Evolutionary conservation across 345 rosid species (phyloP).

Genomic region (Crucihimalaya himalaica): DNA sequence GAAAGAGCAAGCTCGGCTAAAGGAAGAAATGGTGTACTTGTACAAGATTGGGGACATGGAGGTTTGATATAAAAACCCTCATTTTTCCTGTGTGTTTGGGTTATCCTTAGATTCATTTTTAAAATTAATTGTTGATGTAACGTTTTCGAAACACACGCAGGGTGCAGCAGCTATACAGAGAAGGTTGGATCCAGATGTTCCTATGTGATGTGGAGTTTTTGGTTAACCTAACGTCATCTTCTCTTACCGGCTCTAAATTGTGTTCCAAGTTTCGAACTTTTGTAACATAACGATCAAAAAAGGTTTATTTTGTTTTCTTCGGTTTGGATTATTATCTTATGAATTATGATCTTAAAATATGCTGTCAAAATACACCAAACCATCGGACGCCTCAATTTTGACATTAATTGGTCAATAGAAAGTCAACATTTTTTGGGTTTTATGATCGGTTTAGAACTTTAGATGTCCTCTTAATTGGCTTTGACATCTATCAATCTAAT

Average conservation of each 20-base stretch:
- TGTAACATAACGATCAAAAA: background rate
- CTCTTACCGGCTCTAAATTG: background rate
- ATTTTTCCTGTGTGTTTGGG: background rate
- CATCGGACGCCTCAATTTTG: too few relatives aligned
- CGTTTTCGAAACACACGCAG: conserved; percentile 33
- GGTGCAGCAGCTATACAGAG: conserved; percentile 78
- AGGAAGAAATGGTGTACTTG: conserved; percentile 91
- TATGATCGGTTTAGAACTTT: too few relatives aligned
- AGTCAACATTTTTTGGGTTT: too few relatives aligned
- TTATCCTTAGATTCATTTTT: background rate
- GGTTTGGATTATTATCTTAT: background rate
- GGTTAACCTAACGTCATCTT: background rate
- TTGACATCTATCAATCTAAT: too few relatives aligned
- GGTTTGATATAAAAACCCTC: conserved; percentile 44
- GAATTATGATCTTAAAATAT: too few relatives aligned
- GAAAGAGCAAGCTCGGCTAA: conserved; percentile 91
- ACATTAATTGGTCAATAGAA: too few relatives aligned
- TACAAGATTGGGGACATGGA: conserved; percentile 92
- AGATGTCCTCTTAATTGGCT: too few relatives aligned
- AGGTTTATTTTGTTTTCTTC: background rate
- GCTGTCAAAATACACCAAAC: too few relatives aligned
- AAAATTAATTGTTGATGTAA: background rate
- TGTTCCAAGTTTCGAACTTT: conserved; percentile 13
- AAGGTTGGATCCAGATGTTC: conserved; percentile 75
- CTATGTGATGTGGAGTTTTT: conserved; percentile 45